Base-by-base conservation (phyloP, 2,329 filamentous ascomycete species). In the Scedosporium aurantiacum region DNA sequence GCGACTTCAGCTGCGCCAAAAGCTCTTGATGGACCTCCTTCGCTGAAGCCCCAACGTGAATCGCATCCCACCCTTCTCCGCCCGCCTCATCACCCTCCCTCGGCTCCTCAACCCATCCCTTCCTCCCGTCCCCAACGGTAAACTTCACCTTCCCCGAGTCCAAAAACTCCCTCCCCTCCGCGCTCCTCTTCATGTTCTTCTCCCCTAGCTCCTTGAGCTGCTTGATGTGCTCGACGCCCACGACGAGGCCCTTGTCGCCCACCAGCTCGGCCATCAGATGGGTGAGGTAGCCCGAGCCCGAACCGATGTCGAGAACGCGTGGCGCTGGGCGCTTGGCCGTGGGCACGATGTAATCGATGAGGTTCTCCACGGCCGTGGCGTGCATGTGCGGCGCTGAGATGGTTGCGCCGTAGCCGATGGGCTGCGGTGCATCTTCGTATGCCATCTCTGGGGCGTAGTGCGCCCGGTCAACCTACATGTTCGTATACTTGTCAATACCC, bases 1-100 rank as follows among this genome's bases (percentile, higher is more conserved):
- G 93, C 2, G 82, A 76, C 65, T 84, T 85, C 66, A 99, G 75
- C 76, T 97, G 94, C 32, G 86, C 82, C 55, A 96, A 74, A 65
- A 97, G 74, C 63, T 83, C 81, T 18, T 82, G 70, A 70, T 96
- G 92, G 61, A 96, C 75, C 69, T 85, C 82, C 25, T 76, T 81
- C 0, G 93, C 93, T 6, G 91, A 89, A 0, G 94, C 94, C 0
- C 94, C 94, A 2, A 97, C 94, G 71, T 97, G 94, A 63, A 99
- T 97, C 2, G 89, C 92, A 79, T 97, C 91, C 79, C 93, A 99
- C 0, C 85, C 80, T 32, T 72, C 74, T 64, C 75, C 79, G 12
- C 77, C 74, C 61, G 78, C 78, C 5, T 78, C 79, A 54, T 73
- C 72, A 2, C 75, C 82, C 68, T 68, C 75, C 62, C 74, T 68